Evolutionary conservation across 768 basidiomycete genomes (phyloP).

Genomic region (Pleurotus salmoneostramineus): DNA sequence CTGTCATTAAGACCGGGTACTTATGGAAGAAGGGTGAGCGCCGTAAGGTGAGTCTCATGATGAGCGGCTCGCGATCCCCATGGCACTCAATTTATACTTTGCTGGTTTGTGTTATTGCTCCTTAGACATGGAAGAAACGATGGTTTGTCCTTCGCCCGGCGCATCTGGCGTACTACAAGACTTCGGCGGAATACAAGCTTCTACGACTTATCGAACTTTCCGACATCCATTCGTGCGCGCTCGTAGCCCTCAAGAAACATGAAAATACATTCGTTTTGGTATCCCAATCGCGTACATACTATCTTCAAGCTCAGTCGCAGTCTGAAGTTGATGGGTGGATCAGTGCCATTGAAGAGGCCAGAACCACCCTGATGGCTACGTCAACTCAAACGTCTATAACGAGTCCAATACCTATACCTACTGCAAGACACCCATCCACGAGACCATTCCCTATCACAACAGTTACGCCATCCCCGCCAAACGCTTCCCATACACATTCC

Average conservation of each 20-base stretch:
- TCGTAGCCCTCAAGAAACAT: conserved; percentile 86
- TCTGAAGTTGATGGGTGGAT: conserved; percentile 86
- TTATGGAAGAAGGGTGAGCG: conserved; percentile 98
- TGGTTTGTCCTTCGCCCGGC: conserved; percentile 96
- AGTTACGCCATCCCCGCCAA: conserved; percentile 43
- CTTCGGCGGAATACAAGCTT: conserved; percentile 89
- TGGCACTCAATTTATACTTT: conserved; percentile 2
- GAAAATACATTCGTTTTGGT: conserved; percentile 89
- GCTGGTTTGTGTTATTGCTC: conserved; percentile 3
- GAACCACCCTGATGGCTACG: conserved; percentile 59
- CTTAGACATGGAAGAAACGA: conserved; percentile 97
- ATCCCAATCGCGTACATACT: conserved; percentile 85
- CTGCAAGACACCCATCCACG: conserved; percentile 21
- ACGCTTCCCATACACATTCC: conserved; percentile 30
- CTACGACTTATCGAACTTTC: conserved; percentile 82
- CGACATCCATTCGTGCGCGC: conserved; percentile 88
- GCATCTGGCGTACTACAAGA: conserved; percentile 97
- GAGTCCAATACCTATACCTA: conserved; percentile 51
- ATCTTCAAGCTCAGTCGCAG: conserved; percentile 73
- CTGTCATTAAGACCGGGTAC: conserved; percentile 87
- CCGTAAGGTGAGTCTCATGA: conserved; percentile 67
- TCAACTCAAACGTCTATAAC: conserved; percentile 55
- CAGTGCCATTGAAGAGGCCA: conserved; percentile 70
- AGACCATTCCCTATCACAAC: conserved; percentile 26
- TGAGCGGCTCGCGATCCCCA: neutral